These are phyloP conservation scores for Artomyces pyxidatus DNA, from an alignment of 768 basidiomycete genomes.

Conservation along the genomic window DNA sequence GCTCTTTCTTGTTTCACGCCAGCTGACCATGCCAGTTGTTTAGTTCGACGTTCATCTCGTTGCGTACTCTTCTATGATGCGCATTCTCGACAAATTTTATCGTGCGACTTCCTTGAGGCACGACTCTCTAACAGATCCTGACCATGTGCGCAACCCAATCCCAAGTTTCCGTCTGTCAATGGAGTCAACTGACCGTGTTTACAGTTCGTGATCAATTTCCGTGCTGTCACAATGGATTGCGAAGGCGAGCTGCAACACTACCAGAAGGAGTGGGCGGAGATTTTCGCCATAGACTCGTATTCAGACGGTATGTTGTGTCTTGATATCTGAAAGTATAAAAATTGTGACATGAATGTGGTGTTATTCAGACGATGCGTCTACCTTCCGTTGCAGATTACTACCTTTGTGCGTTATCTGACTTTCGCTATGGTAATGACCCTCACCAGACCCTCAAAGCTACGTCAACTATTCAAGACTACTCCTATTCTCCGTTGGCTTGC, in stretches of 20 bases:
- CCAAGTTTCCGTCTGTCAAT: background rate
- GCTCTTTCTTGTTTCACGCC: too few relatives aligned
- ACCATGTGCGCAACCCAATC: background rate
- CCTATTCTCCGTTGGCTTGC: slow-evolving; percentile 34
- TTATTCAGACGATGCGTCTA: slow-evolving; percentile 10
- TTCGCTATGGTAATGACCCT: slow-evolving; percentile 20
- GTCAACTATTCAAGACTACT: slow-evolving; percentile 28
- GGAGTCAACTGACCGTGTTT: background rate
- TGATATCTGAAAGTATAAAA: background rate
- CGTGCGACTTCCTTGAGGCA: slow-evolving; percentile 11
- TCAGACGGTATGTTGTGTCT: slow-evolving; percentile 2
- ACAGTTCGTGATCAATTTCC: slow-evolving; percentile 11
- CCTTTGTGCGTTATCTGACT: slow-evolving; percentile 34
- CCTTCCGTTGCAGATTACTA: slow-evolving; percentile 15
- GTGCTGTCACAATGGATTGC: slow-evolving; percentile 10
- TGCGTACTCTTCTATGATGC: slow-evolving; percentile 12
- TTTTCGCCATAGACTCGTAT: slow-evolving; percentile 12
- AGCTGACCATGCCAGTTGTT: background rate
- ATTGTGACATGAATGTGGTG: background rate
- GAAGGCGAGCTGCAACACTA: slow-evolving; percentile 4
- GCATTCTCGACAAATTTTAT: slow-evolving; percentile 14
- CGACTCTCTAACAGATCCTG: slow-evolving; percentile 6
- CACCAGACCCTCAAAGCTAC: slow-evolving; percentile 12
- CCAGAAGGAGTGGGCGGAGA: slow-evolving; percentile 13
- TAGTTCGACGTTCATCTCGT: slow-evolving; percentile 16